Percentiles rank a stretch among this genome's conserved stretches.
phyloP scores from a whole-genome alignment of 2,329 filamentous ascomycete species.

The Colletotrichum graminicola region DNA sequence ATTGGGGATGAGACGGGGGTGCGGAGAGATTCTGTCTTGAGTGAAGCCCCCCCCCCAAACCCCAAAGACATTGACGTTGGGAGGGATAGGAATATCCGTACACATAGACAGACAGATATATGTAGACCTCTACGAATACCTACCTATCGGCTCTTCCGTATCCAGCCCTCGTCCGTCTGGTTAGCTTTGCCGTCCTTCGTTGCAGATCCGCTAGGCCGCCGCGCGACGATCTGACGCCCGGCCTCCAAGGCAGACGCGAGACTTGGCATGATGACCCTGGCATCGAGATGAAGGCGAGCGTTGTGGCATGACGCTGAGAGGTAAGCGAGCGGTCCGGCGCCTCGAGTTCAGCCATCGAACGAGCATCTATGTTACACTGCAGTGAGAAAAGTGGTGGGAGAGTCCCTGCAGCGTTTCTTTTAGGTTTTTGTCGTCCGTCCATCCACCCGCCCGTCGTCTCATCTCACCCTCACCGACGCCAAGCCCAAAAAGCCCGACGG shows the following conservation, averaged over 20 bases:
- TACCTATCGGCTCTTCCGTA: too few relatives aligned
- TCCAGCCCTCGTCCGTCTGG: not conserved
- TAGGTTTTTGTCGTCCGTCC: not conserved
- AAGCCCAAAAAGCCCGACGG: not conserved
- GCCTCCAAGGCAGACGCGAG: too few relatives aligned
- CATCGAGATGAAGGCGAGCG: too few relatives aligned
- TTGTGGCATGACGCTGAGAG: too few relatives aligned
- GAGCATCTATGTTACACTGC: not conserved
- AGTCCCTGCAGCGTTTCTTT: not conserved
- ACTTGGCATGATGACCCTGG: too few relatives aligned
- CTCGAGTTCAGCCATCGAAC: not conserved
- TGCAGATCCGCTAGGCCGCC: not conserved
- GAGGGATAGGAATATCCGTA: too few relatives aligned
- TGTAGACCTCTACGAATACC: too few relatives aligned
- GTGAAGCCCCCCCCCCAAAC: not conserved
- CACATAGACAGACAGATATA: too few relatives aligned
- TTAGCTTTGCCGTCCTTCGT: not conserved
- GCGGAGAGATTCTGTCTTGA: not conserved
- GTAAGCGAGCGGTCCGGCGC: too few relatives aligned
- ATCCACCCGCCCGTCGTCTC: not conserved
- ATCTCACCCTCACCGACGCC: not conserved
- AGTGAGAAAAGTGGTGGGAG: too few relatives aligned
- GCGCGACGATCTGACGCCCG: conserved; percentile 17
- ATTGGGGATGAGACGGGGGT: not conserved
- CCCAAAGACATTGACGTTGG: not conserved